These are phyloP conservation scores for Leccinum huronense DNA, from an alignment of 1,284 basidiomycete species.

Conservation along the genomic window DNA sequence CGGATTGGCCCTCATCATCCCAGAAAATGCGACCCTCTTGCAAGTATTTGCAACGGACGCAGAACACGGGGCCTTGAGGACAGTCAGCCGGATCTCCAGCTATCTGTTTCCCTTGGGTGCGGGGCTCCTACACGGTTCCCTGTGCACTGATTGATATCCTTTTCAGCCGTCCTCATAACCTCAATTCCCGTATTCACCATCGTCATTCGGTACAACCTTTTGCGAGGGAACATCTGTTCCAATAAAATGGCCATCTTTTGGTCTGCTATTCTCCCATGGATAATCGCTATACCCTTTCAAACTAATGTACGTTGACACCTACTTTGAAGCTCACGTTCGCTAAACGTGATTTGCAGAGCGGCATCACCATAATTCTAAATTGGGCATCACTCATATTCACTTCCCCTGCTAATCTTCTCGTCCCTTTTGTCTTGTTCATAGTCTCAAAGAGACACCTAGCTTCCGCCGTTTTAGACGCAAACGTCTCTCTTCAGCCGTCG, in stretches of 20 bases:
- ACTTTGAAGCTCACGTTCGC: background rate
- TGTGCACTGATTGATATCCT: background rate
- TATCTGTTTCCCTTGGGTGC: constrained; percentile 27
- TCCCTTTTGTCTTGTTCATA: constrained; percentile 27
- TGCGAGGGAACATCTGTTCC: constrained; percentile 29
- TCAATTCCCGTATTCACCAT: constrained; percentile 28
- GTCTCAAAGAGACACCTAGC: constrained; percentile 23
- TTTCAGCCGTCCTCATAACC: constrained; percentile 28
- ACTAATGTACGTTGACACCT: constrained; percentile 22
- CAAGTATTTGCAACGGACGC: constrained; percentile 16
- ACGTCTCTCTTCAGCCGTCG: constrained; percentile 7
- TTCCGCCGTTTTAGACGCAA: constrained; percentile 22
- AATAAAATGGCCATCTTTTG: constrained; percentile 27
- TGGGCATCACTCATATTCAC: constrained; percentile 31
- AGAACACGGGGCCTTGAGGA: constrained; percentile 6
- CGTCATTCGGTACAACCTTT: constrained; percentile 28
- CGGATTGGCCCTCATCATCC: constrained; percentile 16
- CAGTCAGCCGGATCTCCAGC: constrained; percentile 20
- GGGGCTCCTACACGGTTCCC: background rate
- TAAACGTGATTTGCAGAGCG: constrained; percentile 11
- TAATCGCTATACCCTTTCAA: constrained; percentile 27
- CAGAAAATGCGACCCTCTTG: constrained; percentile 17
- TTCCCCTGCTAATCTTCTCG: constrained; percentile 23
- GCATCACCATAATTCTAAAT: constrained; percentile 22
- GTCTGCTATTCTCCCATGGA: constrained; percentile 27